Conservation (phyloP, 306 rosid species). For the Styphnolobium japonicum region DNA sequence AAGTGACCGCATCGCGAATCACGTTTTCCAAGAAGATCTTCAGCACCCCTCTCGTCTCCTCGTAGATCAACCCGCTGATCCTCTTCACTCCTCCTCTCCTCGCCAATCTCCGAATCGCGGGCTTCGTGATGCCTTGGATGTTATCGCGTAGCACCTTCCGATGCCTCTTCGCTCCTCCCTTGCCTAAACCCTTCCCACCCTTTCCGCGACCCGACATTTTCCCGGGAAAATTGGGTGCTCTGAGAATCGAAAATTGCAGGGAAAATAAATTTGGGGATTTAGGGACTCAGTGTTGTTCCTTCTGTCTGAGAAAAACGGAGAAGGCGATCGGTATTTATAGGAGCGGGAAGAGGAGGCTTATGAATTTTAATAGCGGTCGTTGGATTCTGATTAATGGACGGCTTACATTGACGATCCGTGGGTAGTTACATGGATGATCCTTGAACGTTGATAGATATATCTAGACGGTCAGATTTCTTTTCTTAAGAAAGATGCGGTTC, state of each 20-base stretch:
- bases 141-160: constrained; percentile 33
- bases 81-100: constrained; percentile 36
- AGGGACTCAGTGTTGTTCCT: background rate
- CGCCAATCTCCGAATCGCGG: constrained; percentile 31
- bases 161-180: constrained; percentile 40
- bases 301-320: background rate
- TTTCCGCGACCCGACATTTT: constrained; percentile 31
- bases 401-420: background rate
- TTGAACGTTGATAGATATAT: background rate
- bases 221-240: no score
- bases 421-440: background rate
- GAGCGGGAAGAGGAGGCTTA: background rate
- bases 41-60: constrained; percentile 33
- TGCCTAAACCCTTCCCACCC: constrained; percentile 35
- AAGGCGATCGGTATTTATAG: background rate
- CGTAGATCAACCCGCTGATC: constrained; percentile 33
- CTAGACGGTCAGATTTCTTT: background rate
- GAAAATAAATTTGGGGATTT: background rate
- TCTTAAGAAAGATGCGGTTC: background rate
- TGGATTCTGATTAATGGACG: background rate
- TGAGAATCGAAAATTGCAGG: background rate
- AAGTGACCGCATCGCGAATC: constrained; percentile 1
- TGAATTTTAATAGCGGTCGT: background rate
- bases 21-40: constrained; percentile 33
- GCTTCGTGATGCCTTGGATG: constrained; percentile 38